Evolutionary conservation across 441 rosid species (phyloP), one percentile per base, ranked within the genome.

Genomic region (Metrosideros polymorpha): DNA sequence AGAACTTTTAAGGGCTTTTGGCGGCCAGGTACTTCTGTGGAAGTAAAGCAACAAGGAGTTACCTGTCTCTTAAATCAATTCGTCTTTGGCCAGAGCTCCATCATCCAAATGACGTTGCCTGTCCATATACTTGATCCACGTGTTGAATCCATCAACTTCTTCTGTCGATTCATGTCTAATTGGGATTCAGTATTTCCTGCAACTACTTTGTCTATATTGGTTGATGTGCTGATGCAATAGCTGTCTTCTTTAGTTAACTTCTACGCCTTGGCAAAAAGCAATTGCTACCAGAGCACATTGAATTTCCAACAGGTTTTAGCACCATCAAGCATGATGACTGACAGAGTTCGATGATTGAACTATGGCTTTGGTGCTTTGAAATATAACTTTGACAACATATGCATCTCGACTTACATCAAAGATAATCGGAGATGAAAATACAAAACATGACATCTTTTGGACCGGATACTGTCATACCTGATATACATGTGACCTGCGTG

Each of bases 11-110:
- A 71, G 43, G 47, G 47, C n/a, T 35, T 42, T 71, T 3, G 79
- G 47, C 0, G 8, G 45, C 27, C 27, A 22, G 47, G 14, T 19
- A 0, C 91, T 27, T 88, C 87, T 51, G 91, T 90, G 83, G 96
- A 87, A 85, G 89, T 90, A 52, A 94, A 92, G 76, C 90, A 89
- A 47, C 86, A 85, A 56, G 94, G 89, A 59, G 97, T 93, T 29
- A 95, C 92, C 91, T 61, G 87, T 96, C 99, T 86, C 99, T 91
- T 51, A 94, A 97, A 30, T 87, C 87, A 87, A 87, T 71, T 83
- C 42, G 92, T 93, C 92, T 94, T 96, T 85, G 92, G 93, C 39
- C 91, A 93, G 32, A 96, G 96, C 87, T 93, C 95, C 90, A 93
- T 92, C 94, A 93, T 96, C 89, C 91, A 86, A 82, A 90, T 90